Percentiles rank a stretch among this genome's conserved stretches.
These are phyloP conservation scores for Xylaria sp. DNA, from an alignment of 2,329 filamentous ascomycete species.

Conservation along the genomic window DNA sequence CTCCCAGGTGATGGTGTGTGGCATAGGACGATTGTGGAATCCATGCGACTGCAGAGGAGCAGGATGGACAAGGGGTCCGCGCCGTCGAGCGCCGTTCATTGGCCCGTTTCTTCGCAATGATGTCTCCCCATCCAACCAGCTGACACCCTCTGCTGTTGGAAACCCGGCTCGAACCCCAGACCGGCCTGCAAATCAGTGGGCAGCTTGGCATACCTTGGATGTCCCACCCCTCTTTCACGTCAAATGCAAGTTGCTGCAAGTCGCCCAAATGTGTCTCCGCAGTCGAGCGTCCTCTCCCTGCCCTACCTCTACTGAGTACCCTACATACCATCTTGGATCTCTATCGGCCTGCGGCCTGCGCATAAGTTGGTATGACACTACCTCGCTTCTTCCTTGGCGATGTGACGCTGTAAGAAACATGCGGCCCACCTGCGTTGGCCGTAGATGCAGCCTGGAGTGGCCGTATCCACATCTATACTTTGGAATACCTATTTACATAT, in stretches of 20 bases:
- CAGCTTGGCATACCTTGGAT: constrained; percentile 32
- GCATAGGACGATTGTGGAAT: constrained; percentile 31
- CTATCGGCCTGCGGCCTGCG: constrained; percentile 20
- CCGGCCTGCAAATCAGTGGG: constrained; percentile 47
- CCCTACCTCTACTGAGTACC: not conserved
- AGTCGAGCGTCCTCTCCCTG: constrained; percentile 4
- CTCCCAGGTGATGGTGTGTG: constrained; percentile 44
- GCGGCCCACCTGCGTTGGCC: no score
- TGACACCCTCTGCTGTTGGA: constrained; percentile 41
- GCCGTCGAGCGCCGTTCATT: constrained; percentile 28
- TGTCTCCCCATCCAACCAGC: constrained; percentile 45
- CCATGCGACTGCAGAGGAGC: constrained; percentile 26
- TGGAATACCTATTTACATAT: no score
- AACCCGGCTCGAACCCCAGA: constrained; percentile 40
- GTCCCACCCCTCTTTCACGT: constrained; percentile 22
- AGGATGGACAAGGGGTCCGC: constrained; percentile 25
- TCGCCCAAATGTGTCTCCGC: constrained; percentile 29
- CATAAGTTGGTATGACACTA: constrained; percentile 37
- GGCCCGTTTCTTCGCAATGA: constrained; percentile 33
- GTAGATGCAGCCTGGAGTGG: no score
- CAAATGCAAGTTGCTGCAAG: constrained; percentile 35
- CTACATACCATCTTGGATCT: constrained; percentile 23
- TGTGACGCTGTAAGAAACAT: constrained; percentile 23
- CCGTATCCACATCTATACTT: no score
- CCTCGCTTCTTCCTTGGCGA: constrained; percentile 34